A percentile compares a stretch with the other conserved stretches of the same genome.
Conservation (phyloP, 2,329 filamentous ascomycete species). For the Didymosphaeria variabile region DNA sequence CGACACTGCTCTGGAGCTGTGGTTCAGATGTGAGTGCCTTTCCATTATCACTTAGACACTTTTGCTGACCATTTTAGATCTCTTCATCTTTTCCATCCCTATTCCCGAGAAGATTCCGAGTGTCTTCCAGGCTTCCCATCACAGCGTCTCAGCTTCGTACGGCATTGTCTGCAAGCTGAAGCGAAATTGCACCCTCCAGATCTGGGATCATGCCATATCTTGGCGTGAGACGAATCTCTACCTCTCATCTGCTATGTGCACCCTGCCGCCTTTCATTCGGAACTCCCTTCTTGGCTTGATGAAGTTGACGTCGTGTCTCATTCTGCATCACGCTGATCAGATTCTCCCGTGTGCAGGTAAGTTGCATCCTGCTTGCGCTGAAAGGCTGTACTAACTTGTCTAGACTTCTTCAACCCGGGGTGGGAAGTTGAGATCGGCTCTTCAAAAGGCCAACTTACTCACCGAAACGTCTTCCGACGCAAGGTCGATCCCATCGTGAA, state of each 20-base stretch:
- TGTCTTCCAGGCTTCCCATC: slow-evolving; percentile 71
- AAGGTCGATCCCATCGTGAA: slow-evolving; percentile 73
- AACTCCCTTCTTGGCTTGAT: slow-evolving; percentile 51
- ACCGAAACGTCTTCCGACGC: slow-evolving; percentile 65
- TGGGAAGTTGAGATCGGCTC: slow-evolving; percentile 71
- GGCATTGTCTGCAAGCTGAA: slow-evolving; percentile 70
- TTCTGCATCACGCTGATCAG: slow-evolving; percentile 65
- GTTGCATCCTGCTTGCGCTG: background rate
- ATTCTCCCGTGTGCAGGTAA: slow-evolving; percentile 48
- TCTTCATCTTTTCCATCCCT: slow-evolving; percentile 66
- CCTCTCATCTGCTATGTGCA: slow-evolving; percentile 52
- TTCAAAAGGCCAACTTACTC: slow-evolving; percentile 64
- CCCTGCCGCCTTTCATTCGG: slow-evolving; percentile 52
- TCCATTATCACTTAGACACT: background rate
- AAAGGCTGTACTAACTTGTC: slow-evolving; percentile 34
- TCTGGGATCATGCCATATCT: slow-evolving; percentile 71
- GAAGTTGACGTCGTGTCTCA: slow-evolving; percentile 53
- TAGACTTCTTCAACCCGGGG: slow-evolving; percentile 70
- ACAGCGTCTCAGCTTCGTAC: slow-evolving; percentile 68
- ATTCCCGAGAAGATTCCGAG: slow-evolving; percentile 65
- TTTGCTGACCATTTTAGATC: slow-evolving; percentile 38
- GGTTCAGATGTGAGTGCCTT: slow-evolving; percentile 52
- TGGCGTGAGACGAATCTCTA: slow-evolving; percentile 64
- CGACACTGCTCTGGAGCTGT: slow-evolving; percentile 57
- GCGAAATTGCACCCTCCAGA: slow-evolving; percentile 66